phyloP scores from a whole-genome alignment of 163 green algal genomes.

The Trebouxia gelatinosa region DNA sequence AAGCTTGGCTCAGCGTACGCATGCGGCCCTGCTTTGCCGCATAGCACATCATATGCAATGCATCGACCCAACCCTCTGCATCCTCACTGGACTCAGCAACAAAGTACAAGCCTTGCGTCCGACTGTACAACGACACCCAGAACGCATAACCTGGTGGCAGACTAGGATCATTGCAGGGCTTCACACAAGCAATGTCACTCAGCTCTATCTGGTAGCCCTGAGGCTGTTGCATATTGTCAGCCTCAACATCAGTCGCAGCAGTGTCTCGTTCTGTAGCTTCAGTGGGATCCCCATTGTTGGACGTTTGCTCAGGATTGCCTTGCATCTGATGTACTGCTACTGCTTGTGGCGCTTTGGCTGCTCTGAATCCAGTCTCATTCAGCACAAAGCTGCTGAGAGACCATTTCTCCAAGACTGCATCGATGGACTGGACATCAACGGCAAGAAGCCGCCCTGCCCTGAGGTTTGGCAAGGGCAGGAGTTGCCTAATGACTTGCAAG shows the following conservation, averaged over 20 bases:
- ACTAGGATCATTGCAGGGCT: conserved; percentile 52
- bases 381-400: conserved; percentile 56
- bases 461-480: conserved; percentile 71
- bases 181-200: conserved; percentile 29
- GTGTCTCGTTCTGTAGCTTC: not conserved
- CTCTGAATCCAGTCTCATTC: conserved; percentile 53
- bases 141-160: conserved; percentile 57
- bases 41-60: conserved; percentile 42
- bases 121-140: conserved; percentile 47
- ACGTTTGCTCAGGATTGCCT: too few relatives aligned
- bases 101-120: conserved; percentile 57
- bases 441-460: conserved; percentile 59
- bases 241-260: not conserved
- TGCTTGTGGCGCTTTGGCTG: not conserved
- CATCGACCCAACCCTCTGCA: conserved; percentile 77
- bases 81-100: conserved; percentile 62
- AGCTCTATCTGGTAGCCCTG: conserved; percentile 1
- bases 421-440: conserved; percentile 3
- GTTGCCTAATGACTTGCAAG: conserved; percentile 38
- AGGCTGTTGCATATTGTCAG: not conserved
- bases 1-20: not conserved
- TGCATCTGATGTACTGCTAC: too few relatives aligned
- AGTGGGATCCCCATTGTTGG: not conserved
- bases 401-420: conserved; percentile 29
- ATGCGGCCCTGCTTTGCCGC: conserved; percentile 14